Evolutionary conservation across 495 filamentous ascomycete species (phyloP), one percentile per base, ranked within the genome.

Genomic region (Hyphodiscus hymeniophilus): DNA sequence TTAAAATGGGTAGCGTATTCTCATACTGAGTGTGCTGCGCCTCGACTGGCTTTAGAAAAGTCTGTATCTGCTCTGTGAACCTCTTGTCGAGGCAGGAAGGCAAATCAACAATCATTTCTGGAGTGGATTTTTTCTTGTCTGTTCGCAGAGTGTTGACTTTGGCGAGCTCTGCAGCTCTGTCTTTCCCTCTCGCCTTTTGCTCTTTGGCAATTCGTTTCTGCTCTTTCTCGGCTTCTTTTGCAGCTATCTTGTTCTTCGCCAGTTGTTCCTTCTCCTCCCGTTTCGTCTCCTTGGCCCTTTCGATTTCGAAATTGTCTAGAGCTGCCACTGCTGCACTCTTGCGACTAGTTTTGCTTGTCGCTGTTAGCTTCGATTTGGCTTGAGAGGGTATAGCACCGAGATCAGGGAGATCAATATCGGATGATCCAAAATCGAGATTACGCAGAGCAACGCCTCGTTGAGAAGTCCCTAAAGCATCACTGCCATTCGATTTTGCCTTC

Each of bases 31-130:
- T 67, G 69, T 50, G 64, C 17, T 69, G 55, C 16, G 76, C 76
- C 18, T 76, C 72, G 5, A 87, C 61, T 6, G 76, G 72, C 12
- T 70, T 60, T 48, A 84, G 73, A 45, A 80, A 74, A 38, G 74
- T 67, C 7, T 67, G 47, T 8, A 73, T 61, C 43, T 79, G 76
- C 17, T 65, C 69, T 4, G 65, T 72, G 20, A 81, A 60, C 24
- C 62, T 70, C 6, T 7, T 8, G 12, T 60, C 63, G 12, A 92
- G 61, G 8, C 70, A 70, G 7, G 57, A 64, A 1, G 85, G 74
- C 17, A 94, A 66, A 62, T 89, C 83, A 3, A 88, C 71, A n/a
- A 94, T 84, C 85, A 94, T 92, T 63, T 94, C 87, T 1, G 73
- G 76, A 0, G 76, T 75, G 0, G 85, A 82, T 13, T 81, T 72